Evolutionary conservation across 2,329 filamentous ascomycete species (phyloP).

Genomic region (Trichoderma sp.): DNA sequence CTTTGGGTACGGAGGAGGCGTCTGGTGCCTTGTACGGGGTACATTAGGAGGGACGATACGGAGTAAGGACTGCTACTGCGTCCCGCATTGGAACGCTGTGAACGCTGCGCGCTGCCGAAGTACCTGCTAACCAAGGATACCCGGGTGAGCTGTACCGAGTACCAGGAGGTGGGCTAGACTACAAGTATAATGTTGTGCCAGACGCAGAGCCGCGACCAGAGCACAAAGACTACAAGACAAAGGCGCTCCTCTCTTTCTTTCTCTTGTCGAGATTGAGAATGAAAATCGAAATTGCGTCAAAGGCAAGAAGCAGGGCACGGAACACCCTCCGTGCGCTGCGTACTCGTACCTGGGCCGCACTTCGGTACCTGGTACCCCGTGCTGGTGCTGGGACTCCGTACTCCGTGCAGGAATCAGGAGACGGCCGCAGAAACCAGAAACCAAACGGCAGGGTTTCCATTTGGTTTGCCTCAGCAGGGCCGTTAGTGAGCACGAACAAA

Average conservation of each 20-base stretch:
- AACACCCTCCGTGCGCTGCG: conserved; percentile 5
- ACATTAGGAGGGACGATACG: conserved; percentile 2
- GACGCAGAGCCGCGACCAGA: not conserved
- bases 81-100: not conserved
- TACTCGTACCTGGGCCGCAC: conserved; percentile 1
- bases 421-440: not conserved
- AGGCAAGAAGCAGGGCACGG: not conserved
- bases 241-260: not conserved
- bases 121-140: not conserved
- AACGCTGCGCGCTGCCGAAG: not conserved
- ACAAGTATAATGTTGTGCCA: not conserved
- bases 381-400: not conserved
- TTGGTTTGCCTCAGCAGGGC: not conserved
- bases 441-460: not conserved
- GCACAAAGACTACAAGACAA: not conserved
- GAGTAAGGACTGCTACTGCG: not conserved
- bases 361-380: not conserved
- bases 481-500: not conserved
- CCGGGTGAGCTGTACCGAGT: not conserved
- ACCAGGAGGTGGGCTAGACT: not conserved
- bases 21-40: conserved; percentile 5
- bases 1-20: not conserved
- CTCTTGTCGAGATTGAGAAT: not conserved
- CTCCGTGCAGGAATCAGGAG: conserved; percentile 6
- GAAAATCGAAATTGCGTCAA: not conserved